Base-by-base conservation (phyloP, 2,329 filamentous ascomycete species). In the Colletotrichum orbiculare region DNA sequence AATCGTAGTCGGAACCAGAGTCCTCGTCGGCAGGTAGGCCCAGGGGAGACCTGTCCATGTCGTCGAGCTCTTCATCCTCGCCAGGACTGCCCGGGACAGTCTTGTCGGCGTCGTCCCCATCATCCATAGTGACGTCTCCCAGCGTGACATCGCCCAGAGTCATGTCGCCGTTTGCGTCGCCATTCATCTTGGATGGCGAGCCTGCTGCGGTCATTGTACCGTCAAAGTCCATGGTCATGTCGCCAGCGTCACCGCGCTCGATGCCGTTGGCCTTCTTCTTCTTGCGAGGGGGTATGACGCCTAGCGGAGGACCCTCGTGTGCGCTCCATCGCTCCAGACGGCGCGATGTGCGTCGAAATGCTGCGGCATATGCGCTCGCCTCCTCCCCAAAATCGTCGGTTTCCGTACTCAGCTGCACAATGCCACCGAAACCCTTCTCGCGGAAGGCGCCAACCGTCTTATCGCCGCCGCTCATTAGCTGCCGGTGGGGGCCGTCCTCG, bases 301-400 rank as follows among this genome's bases (percentile, higher is more conserved):
- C 83, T 3, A 83, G 75, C 17, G 79, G 77, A 10, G 75, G 71
- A n/a, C 78, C 77, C 10, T 75, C 78, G 3, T 79, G 77, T n/a
- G 79, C 79, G 52, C 88, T 84, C 92, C 92, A 95, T 38, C 92
- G 85, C 56, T 85, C 80, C n/a, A 95, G 79, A 45, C 92, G 84
- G 35, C 92, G 84, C 17, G 83, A 80, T 1, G 85, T 83, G 13
- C 90, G 85, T 57, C 89, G 82, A 15, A 95, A 78, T 8, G 91
- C 85, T 10, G 90, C 87, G 4, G 88, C 85, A 63, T 92, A 89
- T 2, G 87, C 83, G 59, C 85, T 84, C 6, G 88, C 83, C 75
- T 95, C 91, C 75, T 95, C 92, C 47, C 92, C 92, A 69, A 89
- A 91, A 76, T 95, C 92, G 67, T 93, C 90, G 0, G 83, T 77